Evolutionary conservation across 2,329 filamentous ascomycete genomes (phyloP).

Genomic region (Orbilia brochopaga): DNA sequence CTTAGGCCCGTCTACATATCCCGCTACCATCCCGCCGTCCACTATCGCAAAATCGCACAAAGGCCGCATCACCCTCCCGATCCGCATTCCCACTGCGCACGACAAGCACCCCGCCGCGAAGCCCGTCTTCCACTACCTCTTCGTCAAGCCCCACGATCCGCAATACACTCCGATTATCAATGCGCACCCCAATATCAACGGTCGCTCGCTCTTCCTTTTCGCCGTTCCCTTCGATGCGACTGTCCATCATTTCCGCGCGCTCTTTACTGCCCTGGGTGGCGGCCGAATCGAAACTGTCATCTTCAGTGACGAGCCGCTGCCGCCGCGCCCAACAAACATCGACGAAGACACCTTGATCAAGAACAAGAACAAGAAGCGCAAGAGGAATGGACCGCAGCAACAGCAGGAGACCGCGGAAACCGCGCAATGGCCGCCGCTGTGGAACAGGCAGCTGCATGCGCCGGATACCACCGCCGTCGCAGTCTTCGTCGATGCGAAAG

Average conservation of each 20-base stretch:
- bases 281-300: constrained; percentile 77
- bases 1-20: constrained; percentile 26
- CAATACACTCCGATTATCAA: constrained; percentile 59
- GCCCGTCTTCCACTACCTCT: constrained; percentile 77
- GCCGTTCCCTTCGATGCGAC: constrained; percentile 88
- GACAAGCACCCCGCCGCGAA: constrained; percentile 61
- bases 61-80: constrained; percentile 33
- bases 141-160: constrained; percentile 81
- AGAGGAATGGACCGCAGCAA: constrained; percentile 57
- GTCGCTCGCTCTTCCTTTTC: constrained; percentile 84
- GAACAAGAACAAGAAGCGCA: constrained; percentile 61
- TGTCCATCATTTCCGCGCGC: constrained; percentile 72
- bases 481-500: constrained; percentile 80
- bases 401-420: constrained; percentile 65
- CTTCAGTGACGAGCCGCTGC: constrained; percentile 66
- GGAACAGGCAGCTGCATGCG: constrained; percentile 72
- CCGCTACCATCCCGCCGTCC: constrained; percentile 22
- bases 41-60: constrained; percentile 32
- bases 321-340: constrained; percentile 58
- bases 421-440: constrained; percentile 70
- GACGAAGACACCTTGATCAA: constrained; percentile 58
- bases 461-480: constrained; percentile 82
- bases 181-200: constrained; percentile 69
- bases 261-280: constrained; percentile 79
- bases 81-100: constrained; percentile 18